phyloP scores from a whole-genome alignment of 2,329 filamentous ascomycete species.

The Xylariales sp. region DNA sequence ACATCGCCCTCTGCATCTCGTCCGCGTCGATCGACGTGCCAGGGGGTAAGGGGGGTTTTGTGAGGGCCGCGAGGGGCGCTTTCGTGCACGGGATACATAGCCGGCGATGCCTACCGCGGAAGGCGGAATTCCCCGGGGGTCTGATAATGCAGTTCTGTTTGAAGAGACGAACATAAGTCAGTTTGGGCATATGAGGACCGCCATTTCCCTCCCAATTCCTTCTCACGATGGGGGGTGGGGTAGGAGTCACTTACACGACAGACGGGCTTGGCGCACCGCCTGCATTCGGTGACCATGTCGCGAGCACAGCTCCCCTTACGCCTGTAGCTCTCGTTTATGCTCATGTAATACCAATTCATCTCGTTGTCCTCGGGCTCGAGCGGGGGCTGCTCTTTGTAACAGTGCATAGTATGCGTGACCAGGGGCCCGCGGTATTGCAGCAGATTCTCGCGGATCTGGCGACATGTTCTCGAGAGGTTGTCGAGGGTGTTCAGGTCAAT shows the following conservation, averaged over 20 bases:
- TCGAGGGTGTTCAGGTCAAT: constrained; percentile 91
- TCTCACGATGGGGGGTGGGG: neutral
- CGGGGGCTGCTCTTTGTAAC: constrained; percentile 74
- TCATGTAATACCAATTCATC: constrained; percentile 70
- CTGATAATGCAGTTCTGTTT: constrained; percentile 89
- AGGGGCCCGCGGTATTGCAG: constrained; percentile 82
- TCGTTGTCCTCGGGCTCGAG: constrained; percentile 66
- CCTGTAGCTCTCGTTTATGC: constrained; percentile 59
- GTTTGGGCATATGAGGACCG: neutral
- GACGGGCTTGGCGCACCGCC: constrained; percentile 79
- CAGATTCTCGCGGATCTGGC: constrained; percentile 80
- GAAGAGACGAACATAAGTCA: constrained; percentile 16
- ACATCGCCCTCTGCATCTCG: constrained; percentile 67
- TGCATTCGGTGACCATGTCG: constrained; percentile 87
- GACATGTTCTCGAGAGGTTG: constrained; percentile 83
- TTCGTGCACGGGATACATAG: constrained; percentile 81
- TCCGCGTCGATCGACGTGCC: constrained; percentile 62
- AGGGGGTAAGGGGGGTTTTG: constrained; percentile 58
- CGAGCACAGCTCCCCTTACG: constrained; percentile 83
- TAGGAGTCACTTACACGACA: constrained; percentile 74
- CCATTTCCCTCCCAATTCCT: neutral
- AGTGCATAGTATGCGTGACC: constrained; percentile 80
- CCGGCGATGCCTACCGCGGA: constrained; percentile 82
- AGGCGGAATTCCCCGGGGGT: constrained; percentile 73
- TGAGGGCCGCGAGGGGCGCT: constrained; percentile 72